These are phyloP conservation scores for Gossypium schwendimanii DNA, from an alignment of 441 rosid genomes.

Conservation along the genomic window DNA sequence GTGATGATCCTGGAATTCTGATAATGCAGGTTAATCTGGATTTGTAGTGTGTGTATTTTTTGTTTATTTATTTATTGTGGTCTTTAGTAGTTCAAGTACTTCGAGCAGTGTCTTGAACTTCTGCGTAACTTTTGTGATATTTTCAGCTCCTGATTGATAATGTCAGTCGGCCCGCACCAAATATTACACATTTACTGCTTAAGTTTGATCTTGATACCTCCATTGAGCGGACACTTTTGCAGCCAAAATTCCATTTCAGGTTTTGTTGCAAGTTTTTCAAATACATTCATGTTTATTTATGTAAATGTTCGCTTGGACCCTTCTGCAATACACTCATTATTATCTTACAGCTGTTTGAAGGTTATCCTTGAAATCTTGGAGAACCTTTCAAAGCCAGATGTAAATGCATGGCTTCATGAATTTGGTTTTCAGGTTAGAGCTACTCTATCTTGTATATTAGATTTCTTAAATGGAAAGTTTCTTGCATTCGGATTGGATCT, in stretches of 20 bases:
- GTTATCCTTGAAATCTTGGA: constrained; percentile 87
- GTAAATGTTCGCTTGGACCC: constrained; percentile 5
- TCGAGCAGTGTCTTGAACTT: constrained; percentile 9
- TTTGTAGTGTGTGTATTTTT: background rate
- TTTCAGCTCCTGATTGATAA: constrained; percentile 83
- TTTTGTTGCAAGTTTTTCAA: constrained; percentile 20
- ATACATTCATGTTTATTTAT: constrained; percentile 2
- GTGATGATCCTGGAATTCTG: constrained; percentile 77
- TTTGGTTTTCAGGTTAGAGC: constrained; percentile 81
- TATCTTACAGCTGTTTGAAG: constrained; percentile 76
- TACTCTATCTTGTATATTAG: background rate
- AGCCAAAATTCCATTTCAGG: constrained; percentile 97
- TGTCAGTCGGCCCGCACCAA: constrained; percentile 86
- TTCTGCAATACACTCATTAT: constrained; percentile 1
- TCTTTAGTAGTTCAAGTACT: constrained; percentile 3
- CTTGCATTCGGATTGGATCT: background rate
- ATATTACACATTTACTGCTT: constrained; percentile 81
- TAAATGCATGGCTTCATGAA: constrained; percentile 79
- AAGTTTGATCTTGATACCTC: constrained; percentile 79
- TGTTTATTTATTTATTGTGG: background rate
- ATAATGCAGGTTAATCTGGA: constrained; percentile 70
- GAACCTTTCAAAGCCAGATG: constrained; percentile 65
- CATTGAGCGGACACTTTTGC: constrained; percentile 74
- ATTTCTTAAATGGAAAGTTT: background rate
- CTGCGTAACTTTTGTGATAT: constrained; percentile 10